phyloP scores from a whole-genome alignment of 108 stramenopile genomes.

The Nannochloropsis oceanica region DNA sequence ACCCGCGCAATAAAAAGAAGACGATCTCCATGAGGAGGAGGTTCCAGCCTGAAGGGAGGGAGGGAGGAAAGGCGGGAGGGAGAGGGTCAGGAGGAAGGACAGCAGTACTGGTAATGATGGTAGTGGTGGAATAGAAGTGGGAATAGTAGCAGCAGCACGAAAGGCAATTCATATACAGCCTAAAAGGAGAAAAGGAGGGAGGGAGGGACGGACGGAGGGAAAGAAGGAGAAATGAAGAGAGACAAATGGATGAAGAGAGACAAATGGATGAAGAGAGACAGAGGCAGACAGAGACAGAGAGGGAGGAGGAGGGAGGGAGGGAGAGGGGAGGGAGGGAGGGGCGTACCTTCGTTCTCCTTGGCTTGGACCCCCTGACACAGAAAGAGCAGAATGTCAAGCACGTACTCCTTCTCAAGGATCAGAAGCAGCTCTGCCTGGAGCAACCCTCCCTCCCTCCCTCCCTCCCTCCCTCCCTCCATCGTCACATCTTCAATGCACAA shows the following conservation, averaged over 20 bases:
- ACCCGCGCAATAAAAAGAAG: conserved; percentile 12
- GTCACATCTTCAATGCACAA: conserved; percentile 16
- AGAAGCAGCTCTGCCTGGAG: conserved; percentile 13
- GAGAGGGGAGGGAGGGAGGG: no score
- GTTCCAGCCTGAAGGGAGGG: conserved; percentile 17
- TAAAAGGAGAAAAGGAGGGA: no score
- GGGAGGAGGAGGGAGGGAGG: no score
- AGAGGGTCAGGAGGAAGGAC: not conserved
- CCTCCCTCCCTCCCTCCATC: not conserved
- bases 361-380: not conserved
- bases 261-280: no score
- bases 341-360: not conserved
- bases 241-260: no score
- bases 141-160: no score
- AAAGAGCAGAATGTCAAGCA: conserved; percentile 22
- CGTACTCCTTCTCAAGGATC: conserved; percentile 8
- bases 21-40: conserved; percentile 32
- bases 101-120: not conserved
- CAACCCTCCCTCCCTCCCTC: conserved; percentile 4
- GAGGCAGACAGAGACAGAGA: no score
- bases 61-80: conserved; percentile 7
- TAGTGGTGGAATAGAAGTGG: not conserved
- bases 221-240: no score
- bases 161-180: no score
- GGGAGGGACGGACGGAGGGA: no score